phyloP scores from a whole-genome alignment of 495 filamentous ascomycete genomes.

The Annulohypoxylon maeteangense region DNA sequence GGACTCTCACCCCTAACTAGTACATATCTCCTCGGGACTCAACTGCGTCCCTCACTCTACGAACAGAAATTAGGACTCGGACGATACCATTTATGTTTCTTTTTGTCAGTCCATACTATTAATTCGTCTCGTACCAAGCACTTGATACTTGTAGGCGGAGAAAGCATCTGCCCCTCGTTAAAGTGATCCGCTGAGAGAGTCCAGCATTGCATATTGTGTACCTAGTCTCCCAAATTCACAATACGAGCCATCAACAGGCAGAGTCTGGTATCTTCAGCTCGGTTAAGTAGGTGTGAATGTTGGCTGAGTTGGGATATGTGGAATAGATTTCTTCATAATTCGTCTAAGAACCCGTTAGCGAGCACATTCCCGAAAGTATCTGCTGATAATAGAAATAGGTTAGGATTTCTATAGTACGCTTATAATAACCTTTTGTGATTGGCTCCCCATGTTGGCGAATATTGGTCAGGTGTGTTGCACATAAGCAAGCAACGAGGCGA shows the following conservation, averaged over 20 bases:
- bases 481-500: neutral
- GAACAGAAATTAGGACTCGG: neutral
- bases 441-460: neutral
- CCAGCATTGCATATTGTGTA: no score
- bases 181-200: no score
- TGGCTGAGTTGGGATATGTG: neutral
- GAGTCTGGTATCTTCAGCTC: neutral
- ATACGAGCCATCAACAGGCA: no score
- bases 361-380: neutral
- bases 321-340: neutral
- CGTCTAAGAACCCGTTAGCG: neutral
- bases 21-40: neutral
- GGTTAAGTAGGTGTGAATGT: neutral
- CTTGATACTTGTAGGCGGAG: no score
- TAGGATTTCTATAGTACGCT: neutral
- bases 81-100: neutral
- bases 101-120: neutral
- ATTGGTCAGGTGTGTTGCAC: neutral
- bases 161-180: no score
- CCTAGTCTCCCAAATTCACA: no score
- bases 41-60: neutral
- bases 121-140: neutral
- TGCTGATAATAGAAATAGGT: neutral
- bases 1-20: neutral
- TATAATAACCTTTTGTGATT: constrained; percentile 1